phyloP scores from a whole-genome alignment of 108 stramenopile species.

The Cyclostephanos tholiformis region DNA sequence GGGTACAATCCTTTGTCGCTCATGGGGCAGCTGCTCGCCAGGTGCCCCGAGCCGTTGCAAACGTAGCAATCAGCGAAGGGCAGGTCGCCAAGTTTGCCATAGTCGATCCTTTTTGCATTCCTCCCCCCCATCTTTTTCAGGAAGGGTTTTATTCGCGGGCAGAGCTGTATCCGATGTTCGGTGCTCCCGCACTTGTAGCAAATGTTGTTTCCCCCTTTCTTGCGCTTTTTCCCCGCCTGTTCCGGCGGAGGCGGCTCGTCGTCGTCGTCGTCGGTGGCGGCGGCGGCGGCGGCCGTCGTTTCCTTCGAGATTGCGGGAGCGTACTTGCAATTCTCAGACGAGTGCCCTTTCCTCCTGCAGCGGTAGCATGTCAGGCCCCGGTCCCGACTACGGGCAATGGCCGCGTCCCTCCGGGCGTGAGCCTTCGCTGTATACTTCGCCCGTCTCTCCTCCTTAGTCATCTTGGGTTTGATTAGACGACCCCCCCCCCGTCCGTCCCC shows the following conservation, averaged over 20 bases:
- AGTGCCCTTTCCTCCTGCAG: conserved; percentile 75
- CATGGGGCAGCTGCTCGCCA: conserved; percentile 62
- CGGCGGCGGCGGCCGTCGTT: neutral
- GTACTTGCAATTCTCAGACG: conserved; percentile 62
- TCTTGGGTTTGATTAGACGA: conserved; percentile 52
- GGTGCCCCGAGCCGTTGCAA: conserved; percentile 73
- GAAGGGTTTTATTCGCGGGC: conserved; percentile 52
- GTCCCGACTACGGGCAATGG: conserved; percentile 22
- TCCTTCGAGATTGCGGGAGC: neutral
- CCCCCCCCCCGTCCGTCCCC: conserved; percentile 16
- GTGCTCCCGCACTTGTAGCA: conserved; percentile 85
- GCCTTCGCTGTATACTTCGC: conserved; percentile 81
- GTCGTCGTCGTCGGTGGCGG: neutral
- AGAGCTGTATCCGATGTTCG: conserved; percentile 69
- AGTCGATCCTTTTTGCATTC: conserved; percentile 34
- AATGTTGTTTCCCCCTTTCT: conserved; percentile 37
- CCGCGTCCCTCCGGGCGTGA: conserved; percentile 61
- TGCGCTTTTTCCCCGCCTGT: conserved; percentile 10
- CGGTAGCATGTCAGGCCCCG: conserved; percentile 62
- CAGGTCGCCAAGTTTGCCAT: conserved; percentile 48
- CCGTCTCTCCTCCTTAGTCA: conserved; percentile 82
- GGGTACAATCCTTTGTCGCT: conserved; percentile 75
- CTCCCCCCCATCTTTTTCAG: conserved; percentile 16
- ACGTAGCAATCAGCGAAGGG: conserved; percentile 83
- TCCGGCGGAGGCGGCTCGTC: neutral